Evolutionary conservation across 768 basidiomycete genomes (phyloP).

Genomic region (Boletus subparvulus): DNA sequence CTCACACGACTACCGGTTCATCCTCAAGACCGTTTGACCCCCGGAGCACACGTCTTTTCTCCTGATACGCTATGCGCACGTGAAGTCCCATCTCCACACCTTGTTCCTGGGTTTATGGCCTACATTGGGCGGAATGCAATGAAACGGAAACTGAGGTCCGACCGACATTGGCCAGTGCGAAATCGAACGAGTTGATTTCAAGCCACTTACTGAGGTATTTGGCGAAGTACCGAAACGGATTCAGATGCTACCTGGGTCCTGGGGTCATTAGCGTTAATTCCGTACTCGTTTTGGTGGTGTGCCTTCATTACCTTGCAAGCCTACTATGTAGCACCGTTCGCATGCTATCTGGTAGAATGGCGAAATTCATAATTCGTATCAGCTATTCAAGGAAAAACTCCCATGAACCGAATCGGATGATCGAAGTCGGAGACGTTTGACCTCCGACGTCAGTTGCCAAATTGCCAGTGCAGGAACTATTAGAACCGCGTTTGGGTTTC

Average conservation of each 20-base stretch:
- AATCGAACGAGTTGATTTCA: too few relatives aligned
- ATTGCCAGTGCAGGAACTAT: background rate
- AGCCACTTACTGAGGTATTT: too few relatives aligned
- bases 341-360: background rate
- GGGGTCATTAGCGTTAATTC: background rate
- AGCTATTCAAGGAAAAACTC: background rate
- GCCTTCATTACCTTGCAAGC: background rate
- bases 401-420: slow-evolving; percentile 5
- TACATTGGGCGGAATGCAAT: too few relatives aligned
- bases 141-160: background rate
- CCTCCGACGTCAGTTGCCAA: slow-evolving; percentile 22
- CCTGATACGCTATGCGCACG: too few relatives aligned
- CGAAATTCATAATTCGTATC: background rate
- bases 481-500: background rate
- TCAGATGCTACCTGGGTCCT: background rate
- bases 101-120: too few relatives aligned
- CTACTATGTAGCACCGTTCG: background rate
- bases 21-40: too few relatives aligned
- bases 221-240: background rate
- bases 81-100: too few relatives aligned
- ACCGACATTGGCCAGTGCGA: background rate
- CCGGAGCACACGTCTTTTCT: too few relatives aligned
- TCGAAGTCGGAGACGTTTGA: slow-evolving; percentile 25
- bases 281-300: background rate
- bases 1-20: too few relatives aligned